Conservation (phyloP, 2,329 filamentous ascomycete genomes). For the Fusarium sp. region DNA sequence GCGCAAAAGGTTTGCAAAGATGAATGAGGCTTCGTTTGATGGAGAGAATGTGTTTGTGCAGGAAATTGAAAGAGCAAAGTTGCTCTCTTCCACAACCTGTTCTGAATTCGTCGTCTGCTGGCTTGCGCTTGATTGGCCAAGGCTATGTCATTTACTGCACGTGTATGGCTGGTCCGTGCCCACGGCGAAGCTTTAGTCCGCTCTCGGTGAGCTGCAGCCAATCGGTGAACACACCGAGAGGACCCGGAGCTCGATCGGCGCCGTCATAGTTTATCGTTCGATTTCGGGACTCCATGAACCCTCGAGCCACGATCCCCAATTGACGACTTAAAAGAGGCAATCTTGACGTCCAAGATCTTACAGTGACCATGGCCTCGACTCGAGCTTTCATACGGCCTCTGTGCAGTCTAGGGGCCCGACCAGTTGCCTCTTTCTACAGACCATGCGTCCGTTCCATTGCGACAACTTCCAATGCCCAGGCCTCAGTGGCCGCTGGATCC, state of each 20-base stretch:
- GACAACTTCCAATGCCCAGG: conserved; percentile 33
- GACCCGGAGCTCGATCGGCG: conserved; percentile 14
- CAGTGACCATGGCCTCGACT: conserved; percentile 33
- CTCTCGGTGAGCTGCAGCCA: conserved; percentile 14
- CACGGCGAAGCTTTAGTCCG: conserved; percentile 45
- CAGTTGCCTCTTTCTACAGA: conserved; percentile 24
- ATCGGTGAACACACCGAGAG: conserved; percentile 31
- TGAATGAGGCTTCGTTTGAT: conserved; percentile 26
- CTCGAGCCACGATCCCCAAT: conserved; percentile 10
- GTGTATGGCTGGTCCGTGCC: conserved; percentile 32
- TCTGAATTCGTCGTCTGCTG: conserved; percentile 39
- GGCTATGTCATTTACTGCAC: conserved; percentile 43
- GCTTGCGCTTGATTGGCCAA: conserved; percentile 39
- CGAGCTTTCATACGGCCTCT: conserved; percentile 32
- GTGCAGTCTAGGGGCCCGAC: conserved; percentile 26
- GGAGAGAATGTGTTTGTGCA: conserved; percentile 20
- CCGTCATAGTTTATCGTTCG: conserved; percentile 40
- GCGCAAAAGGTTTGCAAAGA: conserved; percentile 14
- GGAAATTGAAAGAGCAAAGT: conserved; percentile 27
- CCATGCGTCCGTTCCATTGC: conserved; percentile 37
- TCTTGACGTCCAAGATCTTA: not conserved
- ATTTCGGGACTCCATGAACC: conserved; percentile 24
- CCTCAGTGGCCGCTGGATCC: conserved; percentile 31
- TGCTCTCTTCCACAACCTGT: conserved; percentile 34
- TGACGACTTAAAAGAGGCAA: conserved; percentile 8